Evolutionary conservation across 768 basidiomycete genomes (phyloP), one percentile per base, ranked within the genome.

Genomic region (Mycena vitilis): DNA sequence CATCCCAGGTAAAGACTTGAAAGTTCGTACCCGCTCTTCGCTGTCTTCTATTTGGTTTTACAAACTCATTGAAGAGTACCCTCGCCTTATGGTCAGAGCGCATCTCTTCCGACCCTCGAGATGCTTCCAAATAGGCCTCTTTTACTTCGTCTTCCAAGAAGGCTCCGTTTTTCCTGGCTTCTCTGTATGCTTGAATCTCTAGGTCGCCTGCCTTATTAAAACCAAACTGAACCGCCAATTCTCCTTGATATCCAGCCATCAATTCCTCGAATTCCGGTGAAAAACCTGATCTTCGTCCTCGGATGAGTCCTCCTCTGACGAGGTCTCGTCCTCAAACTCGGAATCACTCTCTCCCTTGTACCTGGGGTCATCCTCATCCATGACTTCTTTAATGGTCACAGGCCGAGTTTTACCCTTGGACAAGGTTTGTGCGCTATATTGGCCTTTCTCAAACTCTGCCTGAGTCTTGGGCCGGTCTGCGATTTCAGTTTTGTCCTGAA

Each of bases 101-200:
- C 30, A 30, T 30, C 7, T 6, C 13, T 10, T 15, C 52, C 36
- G 12, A 4, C 16, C 30, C 18, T 36, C 34, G 36, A 16, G 37
- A 23, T 18, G 52, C 52, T 20, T 30, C 2, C 12, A 54, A 36
- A 36, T 54, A 54, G 0, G 52, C 52, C 37, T 30, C 52, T 36
- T 15, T 7, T 9, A 54, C 7, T 15, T 54, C 52, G 20, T 54
- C n/a, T 20, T 54, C 52, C 0, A 4, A 5, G 30, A 54, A 38
- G 20, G n/a, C 25, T 23, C 36, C 36, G 18, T 52, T 57, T 11
- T 57, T 52, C 38, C 6, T 18, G 9, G 55, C 34, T 20, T 52
- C 38, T 10, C 44, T 15, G 37, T 52, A 62, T 40, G 42, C 48
- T n/a, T 61, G 23, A 40, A 69, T 45, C 36, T 64, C 49, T 22